Percentiles rank a stretch among this genome's conserved stretches.
These are phyloP conservation scores for Euphorbia celastroides DNA, from an alignment of 441 rosid genomes.

Conservation along the genomic window DNA sequence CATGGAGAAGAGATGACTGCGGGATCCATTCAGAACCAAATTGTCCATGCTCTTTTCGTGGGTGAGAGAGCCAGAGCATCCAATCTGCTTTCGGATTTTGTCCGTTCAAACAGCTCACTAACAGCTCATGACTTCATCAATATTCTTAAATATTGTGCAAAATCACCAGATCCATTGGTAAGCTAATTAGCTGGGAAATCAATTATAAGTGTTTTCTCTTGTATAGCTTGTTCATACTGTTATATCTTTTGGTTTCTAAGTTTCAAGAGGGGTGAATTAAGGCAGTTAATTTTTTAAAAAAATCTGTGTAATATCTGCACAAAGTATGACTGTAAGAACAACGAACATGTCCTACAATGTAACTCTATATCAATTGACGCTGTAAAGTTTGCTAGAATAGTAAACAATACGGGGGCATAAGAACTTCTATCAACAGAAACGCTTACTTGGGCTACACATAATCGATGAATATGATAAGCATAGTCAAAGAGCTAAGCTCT, in stretches of 20 bases:
- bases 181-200: conserved; percentile 24
- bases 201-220: neutral
- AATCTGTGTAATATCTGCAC: neutral
- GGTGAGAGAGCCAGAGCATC: conserved; percentile 76
- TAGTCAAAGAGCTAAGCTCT: neutral
- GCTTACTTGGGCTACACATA: neutral
- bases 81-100: conserved; percentile 47
- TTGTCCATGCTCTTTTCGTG: conserved; percentile 52
- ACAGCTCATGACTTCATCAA: conserved; percentile 42
- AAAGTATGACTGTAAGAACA: neutral
- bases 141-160: conserved; percentile 65
- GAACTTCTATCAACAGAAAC: neutral
- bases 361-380: neutral
- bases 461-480: neutral
- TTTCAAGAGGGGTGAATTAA: neutral
- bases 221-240: conserved; percentile 3
- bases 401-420: neutral
- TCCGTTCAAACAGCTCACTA: conserved; percentile 26
- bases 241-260: no score
- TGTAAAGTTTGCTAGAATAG: neutral
- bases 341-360: neutral
- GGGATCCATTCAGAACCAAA: conserved; percentile 37
- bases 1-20: conserved; percentile 27
- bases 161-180: conserved; percentile 77
- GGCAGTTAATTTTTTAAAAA: neutral